Conservation (phyloP, 2,329 filamentous ascomycete genomes). For the Canariomyces notabilis region DNA sequence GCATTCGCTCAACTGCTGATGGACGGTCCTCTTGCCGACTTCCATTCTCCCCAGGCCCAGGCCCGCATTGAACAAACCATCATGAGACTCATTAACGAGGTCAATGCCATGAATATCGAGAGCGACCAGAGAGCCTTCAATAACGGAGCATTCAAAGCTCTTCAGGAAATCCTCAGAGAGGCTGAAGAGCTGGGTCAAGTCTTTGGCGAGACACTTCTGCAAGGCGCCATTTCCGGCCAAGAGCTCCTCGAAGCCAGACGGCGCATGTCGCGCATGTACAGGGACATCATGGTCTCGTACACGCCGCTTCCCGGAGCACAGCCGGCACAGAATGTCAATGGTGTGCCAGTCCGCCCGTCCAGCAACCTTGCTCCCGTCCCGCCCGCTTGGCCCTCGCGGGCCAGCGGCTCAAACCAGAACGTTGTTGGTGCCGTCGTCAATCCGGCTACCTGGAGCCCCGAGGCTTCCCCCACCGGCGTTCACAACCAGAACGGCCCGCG, state of each 20-base stretch:
- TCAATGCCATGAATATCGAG: background rate
- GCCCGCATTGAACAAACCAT: constrained; percentile 3
- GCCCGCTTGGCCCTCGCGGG: background rate
- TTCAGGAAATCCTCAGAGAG: constrained; percentile 8
- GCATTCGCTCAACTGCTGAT: constrained; percentile 4
- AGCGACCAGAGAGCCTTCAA: constrained; percentile 4
- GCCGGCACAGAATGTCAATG: no score
- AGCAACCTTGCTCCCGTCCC: background rate
- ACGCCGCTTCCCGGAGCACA: background rate
- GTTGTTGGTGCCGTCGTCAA: background rate
- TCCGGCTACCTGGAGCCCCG: no score
- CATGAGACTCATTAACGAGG: background rate
- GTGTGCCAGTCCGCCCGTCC: background rate
- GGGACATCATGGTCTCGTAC: constrained; percentile 2
- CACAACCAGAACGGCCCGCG: no score
- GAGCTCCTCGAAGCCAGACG: constrained; percentile 1
- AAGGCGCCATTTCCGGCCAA: background rate
- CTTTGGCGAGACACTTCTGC: constrained; percentile 9
- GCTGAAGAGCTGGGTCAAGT: constrained; percentile 1
- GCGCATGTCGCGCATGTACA: constrained; percentile 7
- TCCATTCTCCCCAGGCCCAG: background rate
- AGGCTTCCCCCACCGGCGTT: no score
- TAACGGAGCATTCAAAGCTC: constrained; percentile 5
- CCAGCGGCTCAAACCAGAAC: background rate
- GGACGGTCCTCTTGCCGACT: constrained; percentile 5